These are phyloP conservation scores for Capsicum chinense DNA, from an alignment of 257 asterid genomes.

Conservation along the genomic window DNA sequence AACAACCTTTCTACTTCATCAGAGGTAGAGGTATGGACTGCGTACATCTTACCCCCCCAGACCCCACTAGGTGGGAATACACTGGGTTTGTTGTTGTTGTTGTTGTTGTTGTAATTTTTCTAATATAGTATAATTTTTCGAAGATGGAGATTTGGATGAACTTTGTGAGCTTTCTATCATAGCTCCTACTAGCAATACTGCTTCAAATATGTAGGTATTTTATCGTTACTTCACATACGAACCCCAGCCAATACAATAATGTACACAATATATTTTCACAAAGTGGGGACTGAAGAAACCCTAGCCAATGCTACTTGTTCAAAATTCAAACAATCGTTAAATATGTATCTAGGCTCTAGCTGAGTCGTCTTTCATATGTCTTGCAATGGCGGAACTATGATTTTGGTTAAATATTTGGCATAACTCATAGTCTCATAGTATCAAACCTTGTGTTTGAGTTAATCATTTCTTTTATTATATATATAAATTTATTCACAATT, in stretches of 20 bases:
- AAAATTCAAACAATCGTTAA: not conserved
- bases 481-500: not conserved
- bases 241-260: not conserved
- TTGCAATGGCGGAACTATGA: rapidly evolving
- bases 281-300: no score
- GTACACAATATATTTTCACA: no score
- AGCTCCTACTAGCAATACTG: not conserved
- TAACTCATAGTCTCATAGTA: no score
- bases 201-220: not conserved
- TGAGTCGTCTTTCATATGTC: not conserved
- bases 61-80: no score
- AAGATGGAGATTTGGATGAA: not conserved
- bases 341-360: not conserved
- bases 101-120: no score
- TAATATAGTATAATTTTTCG: not conserved
- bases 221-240: not conserved
- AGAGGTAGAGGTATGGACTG: no score
- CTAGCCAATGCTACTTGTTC: not conserved
- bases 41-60: no score
- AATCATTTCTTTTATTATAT: no score
- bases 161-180: not conserved
- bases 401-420: not conserved
- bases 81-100: no score
- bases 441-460: not conserved
- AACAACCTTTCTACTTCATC: no score